A percentile compares a stretch with the other conserved stretches of the same genome.
phyloP scores from a whole-genome alignment of 306 rosid genomes.

The Hippophae gyantsensis region DNA sequence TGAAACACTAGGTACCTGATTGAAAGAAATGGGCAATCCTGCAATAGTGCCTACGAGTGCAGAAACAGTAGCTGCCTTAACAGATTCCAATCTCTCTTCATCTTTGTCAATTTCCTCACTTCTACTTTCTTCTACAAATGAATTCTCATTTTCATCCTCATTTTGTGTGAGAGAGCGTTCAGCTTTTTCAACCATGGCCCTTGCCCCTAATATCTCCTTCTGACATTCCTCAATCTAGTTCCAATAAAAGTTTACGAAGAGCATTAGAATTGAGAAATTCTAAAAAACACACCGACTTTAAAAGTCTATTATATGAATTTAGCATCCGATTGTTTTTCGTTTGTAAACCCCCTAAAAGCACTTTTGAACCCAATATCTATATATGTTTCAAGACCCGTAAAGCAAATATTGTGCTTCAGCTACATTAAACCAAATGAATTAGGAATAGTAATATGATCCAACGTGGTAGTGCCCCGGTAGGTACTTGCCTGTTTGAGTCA shows the following conservation, averaged over 20 bases:
- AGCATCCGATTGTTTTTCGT: no score
- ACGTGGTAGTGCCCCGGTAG: no score
- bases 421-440: no score
- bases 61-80: conserved; percentile 61
- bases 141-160: conserved; percentile 19
- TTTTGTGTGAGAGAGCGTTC: conserved; percentile 42
- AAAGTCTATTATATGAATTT: not conserved
- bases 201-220: conserved; percentile 66
- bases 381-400: no score
- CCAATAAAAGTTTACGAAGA: not conserved
- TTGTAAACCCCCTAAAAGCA: no score
- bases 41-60: conserved; percentile 64
- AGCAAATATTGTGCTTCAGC: no score
- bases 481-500: no score
- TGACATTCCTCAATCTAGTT: conserved; percentile 71
- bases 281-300: not conserved
- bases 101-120: conserved; percentile 37
- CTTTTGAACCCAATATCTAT: no score
- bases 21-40: conserved; percentile 50
- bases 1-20: conserved; percentile 36
- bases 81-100: conserved; percentile 62
- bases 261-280: not conserved
- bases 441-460: no score
- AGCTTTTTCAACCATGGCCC: conserved; percentile 64
- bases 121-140: conserved; percentile 15